A percentile compares a stretch with the other conserved stretches of the same genome.
Conservation (phyloP, 108 stramenopile genomes). For the Nitzschia sp. region DNA sequence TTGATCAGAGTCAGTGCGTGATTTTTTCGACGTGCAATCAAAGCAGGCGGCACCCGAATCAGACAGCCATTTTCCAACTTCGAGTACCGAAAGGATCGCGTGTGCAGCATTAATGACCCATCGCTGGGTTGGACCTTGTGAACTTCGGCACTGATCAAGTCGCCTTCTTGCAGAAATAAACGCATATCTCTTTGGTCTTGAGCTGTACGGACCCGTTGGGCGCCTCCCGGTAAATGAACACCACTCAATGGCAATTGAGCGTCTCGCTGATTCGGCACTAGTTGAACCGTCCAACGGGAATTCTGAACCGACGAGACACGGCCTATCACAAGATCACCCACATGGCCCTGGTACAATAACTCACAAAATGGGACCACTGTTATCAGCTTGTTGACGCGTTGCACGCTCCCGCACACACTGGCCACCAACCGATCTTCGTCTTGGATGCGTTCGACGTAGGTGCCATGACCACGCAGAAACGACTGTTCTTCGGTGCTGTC, state of each 20-base stretch:
- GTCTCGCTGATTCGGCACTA: constrained; percentile 42
- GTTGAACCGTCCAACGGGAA: constrained; percentile 87
- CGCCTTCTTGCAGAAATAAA: constrained; percentile 84
- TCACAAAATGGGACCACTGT: constrained; percentile 85
- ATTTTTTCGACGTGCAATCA: constrained; percentile 79
- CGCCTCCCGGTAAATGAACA: constrained; percentile 92
- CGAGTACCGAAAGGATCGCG: constrained; percentile 88
- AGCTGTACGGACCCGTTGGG: constrained; percentile 92
- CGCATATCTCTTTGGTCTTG: constrained; percentile 97
- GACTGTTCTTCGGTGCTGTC: constrained; percentile 52
- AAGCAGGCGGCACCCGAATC: constrained; percentile 71
- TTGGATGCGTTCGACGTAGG: constrained; percentile 80
- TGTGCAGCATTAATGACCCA: constrained; percentile 89
- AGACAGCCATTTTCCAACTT: constrained; percentile 93
- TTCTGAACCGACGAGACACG: constrained; percentile 84
- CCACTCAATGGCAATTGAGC: constrained; percentile 88
- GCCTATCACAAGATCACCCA: constrained; percentile 97
- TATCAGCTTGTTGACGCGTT: constrained; percentile 95
- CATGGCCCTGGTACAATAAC: constrained; percentile 77
- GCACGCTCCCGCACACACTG: constrained; percentile 88
- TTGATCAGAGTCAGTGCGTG: constrained; percentile 60
- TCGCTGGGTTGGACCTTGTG: constrained; percentile 80
- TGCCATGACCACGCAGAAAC: constrained; percentile 97
- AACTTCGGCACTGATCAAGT: constrained; percentile 91
- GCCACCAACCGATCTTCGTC: constrained; percentile 80